Evolutionary conservation across 805 yeast genomes (phyloP), one percentile per base, ranked within the genome.

Genomic region (Candida coleopterorum): DNA sequence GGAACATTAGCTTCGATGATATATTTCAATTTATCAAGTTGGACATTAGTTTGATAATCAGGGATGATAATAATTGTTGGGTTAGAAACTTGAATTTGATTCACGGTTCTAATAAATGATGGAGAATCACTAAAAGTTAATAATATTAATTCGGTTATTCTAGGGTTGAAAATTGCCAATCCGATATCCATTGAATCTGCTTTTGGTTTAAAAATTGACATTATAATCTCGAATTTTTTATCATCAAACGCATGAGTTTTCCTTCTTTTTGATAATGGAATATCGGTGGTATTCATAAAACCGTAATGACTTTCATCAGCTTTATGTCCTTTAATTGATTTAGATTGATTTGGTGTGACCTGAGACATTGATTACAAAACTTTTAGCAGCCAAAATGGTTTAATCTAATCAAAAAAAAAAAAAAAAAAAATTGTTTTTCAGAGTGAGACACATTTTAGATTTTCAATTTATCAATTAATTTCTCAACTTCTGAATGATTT

Each of bases 51-150:
- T 15, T 25, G 39, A 6, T 16, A 11, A 12, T 28, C 36, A 4
- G 35, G 41, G 5, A 41, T 17, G 7, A 41, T 18, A 4, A 34
- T 25, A 9, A 32, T 24, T 7, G 34, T 29, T 3, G 44, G 44
- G 15, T 20, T 23, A 27, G 28, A 34, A n/a, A 41, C 36, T 17
- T 25, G 22, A 3, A 41, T 16, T 21, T 34, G 35, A 26, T 37
- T 38, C 4, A 41, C 17, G 6, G 41, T 41, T 29, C 41, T 31
- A 6, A 29, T 25, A 30, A 29, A 41, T 5, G 43, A 18, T 12
- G 28, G 39, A 2, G 44, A 41, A 25, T 41, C 44, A 18, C 18
- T 14, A 20, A 34, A 41, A 17, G 20, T 32, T 24, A 27, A 7
- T 31, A 34, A 25, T 18, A 6, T 20, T 14, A 38, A 26, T 18